Conservation (phyloP, 352 stramenopile genomes). For the Pythium inflatum region DNA sequence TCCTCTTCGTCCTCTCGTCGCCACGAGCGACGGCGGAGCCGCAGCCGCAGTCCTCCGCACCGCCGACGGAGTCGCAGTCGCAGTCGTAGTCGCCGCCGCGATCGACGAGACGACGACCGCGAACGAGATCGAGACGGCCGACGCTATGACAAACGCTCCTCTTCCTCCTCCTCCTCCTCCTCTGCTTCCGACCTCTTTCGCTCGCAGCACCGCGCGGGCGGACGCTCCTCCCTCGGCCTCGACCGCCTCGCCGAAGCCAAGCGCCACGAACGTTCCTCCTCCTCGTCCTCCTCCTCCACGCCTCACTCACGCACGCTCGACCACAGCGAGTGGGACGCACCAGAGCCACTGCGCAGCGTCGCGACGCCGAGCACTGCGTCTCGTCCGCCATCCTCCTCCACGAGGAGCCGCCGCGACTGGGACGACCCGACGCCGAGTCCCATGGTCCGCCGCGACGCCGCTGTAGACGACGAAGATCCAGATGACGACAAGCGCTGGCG, state of each 20-base stretch:
- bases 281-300: slow-evolving; percentile 28
- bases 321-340: slow-evolving; percentile 76
- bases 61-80: no score
- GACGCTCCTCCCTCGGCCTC: slow-evolving; percentile 54
- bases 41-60: slow-evolving; percentile 25
- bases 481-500: slow-evolving; percentile 4
- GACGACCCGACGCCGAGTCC: slow-evolving; percentile 56
- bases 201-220: slow-evolving; percentile 23
- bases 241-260: slow-evolving; percentile 69
- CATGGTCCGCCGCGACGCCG: slow-evolving; percentile 23
- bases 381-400: neutral
- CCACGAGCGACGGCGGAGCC: neutral
- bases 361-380: neutral
- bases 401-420: slow-evolving; percentile 41
- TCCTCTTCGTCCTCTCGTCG: slow-evolving; percentile 6
- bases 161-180: slow-evolving; percentile 12
- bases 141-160: neutral
- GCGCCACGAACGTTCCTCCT: slow-evolving; percentile 40
- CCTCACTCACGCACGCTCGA: slow-evolving; percentile 41
- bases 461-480: neutral
- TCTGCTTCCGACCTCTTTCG: slow-evolving; percentile 31
- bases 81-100: slow-evolving; percentile 22
- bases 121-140: slow-evolving; percentile 3
- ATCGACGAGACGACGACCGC: neutral
- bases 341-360: slow-evolving; percentile 70